These are phyloP conservation scores for Lactifluus volemus DNA, from an alignment of 768 basidiomycete genomes.

Conservation along the genomic window DNA sequence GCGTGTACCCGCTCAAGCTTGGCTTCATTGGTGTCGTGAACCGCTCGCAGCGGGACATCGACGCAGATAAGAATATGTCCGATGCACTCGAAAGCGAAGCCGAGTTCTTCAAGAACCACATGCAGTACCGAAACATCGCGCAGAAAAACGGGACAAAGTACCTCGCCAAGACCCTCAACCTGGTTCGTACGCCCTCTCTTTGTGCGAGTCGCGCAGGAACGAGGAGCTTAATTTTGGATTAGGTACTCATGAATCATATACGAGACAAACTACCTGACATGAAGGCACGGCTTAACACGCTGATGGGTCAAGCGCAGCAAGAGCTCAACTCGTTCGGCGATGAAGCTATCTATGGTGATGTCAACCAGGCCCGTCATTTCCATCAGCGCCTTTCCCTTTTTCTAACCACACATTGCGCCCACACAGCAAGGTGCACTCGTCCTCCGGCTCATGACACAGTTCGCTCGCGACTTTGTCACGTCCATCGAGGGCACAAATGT, in stretches of 20 bases:
- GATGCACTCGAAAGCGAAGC: constrained; percentile 80
- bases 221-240: neutral
- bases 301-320: constrained; percentile 99
- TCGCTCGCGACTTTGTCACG: constrained; percentile 92
- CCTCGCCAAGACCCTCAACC: constrained; percentile 87
- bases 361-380: constrained; percentile 52
- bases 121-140: constrained; percentile 90
- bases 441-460: constrained; percentile 96
- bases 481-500: constrained; percentile 96
- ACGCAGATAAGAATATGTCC: constrained; percentile 70
- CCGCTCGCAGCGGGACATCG: constrained; percentile 96
- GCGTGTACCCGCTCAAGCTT: constrained; percentile 95
- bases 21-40: constrained; percentile 99
- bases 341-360: constrained; percentile 83
- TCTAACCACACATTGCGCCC: neutral
- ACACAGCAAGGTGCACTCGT: constrained; percentile 76
- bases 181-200: constrained; percentile 41
- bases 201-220: neutral
- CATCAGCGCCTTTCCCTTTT: neutral
- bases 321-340: constrained; percentile 97
- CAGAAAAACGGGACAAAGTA: constrained; percentile 98
- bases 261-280: constrained; percentile 98
- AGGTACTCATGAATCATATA: constrained; percentile 96
- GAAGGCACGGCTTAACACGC: constrained; percentile 95
- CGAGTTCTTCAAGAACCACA: constrained; percentile 86